Evolutionary conservation across 768 basidiomycete genomes (phyloP).

Genomic region (Podaxis rugospora): DNA sequence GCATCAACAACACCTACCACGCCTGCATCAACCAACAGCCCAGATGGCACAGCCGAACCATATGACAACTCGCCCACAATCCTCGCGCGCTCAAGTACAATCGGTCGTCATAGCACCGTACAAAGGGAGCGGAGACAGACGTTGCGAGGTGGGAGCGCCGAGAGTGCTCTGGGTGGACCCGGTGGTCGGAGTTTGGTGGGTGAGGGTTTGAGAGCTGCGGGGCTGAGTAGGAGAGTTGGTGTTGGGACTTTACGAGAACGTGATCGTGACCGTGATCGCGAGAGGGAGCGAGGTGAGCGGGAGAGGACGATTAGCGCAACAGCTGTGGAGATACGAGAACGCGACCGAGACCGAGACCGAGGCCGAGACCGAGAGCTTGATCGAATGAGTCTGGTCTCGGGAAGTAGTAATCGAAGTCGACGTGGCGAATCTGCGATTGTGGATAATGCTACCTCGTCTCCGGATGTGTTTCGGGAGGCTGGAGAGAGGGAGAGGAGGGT

Average conservation of each 20-base stretch:
- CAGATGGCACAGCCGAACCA: neutral
- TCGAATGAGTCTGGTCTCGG: neutral
- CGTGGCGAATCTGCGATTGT: neutral
- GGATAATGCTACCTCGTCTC: neutral
- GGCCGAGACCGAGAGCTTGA: neutral
- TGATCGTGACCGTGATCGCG: neutral
- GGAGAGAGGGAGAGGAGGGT: constrained; percentile 21
- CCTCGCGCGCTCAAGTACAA: constrained; percentile 4
- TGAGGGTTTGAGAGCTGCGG: constrained; percentile 69
- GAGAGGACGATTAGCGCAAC: constrained; percentile 5
- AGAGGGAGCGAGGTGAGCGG: constrained; percentile 8
- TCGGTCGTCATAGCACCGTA: neutral
- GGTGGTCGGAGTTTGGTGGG: constrained; percentile 55
- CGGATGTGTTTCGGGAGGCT: constrained; percentile 21
- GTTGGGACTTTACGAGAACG: constrained; percentile 8
- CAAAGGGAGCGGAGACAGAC: constrained; percentile 47
- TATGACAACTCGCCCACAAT: constrained; percentile 3
- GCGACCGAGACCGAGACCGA: neutral
- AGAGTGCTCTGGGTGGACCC: constrained; percentile 49
- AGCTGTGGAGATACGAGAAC: neutral
- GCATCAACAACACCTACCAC: neutral
- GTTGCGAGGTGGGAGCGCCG: constrained; percentile 63
- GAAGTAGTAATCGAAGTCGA: constrained; percentile 8
- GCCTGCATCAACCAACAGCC: neutral
- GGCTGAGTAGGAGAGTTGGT: constrained; percentile 38